Percentiles rank a stretch among this genome's conserved stretches.
Conservation (phyloP, 805 yeast genomes). For the Starmerella floris region DNA sequence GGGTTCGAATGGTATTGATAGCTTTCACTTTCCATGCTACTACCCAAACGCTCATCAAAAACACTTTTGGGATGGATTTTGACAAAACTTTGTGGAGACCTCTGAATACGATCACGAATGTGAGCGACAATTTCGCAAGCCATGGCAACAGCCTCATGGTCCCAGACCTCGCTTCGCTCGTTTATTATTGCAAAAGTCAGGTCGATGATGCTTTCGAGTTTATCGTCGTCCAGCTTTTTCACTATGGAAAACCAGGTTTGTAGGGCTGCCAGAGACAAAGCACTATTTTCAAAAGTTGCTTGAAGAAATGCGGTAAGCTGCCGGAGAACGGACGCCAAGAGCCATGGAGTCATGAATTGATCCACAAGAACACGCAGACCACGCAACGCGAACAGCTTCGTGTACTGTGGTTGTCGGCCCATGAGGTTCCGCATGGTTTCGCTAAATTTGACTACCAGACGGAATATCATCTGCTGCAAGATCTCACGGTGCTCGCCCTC, state of each 20-base stretch:
- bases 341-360: slow-evolving; percentile 4
- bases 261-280: slow-evolving; percentile 48
- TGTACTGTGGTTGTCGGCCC: slow-evolving; percentile 59
- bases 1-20: not conserved
- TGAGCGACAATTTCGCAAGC: slow-evolving; percentile 8
- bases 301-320: slow-evolving; percentile 80
- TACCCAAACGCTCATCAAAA: not conserved
- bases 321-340: slow-evolving; percentile 14
- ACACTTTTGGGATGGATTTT: slow-evolving; percentile 11
- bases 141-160: slow-evolving; percentile 29
- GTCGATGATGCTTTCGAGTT: slow-evolving; percentile 42
- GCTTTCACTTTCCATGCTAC: not conserved
- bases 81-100: not conserved
- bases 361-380: slow-evolving; percentile 57
- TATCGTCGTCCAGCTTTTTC: slow-evolving; percentile 40
- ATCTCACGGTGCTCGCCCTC: slow-evolving; percentile 6
- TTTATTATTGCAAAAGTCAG: slow-evolving; percentile 58
- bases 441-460: slow-evolving; percentile 50
- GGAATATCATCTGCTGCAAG: slow-evolving; percentile 15
- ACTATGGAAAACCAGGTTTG: slow-evolving; percentile 57
- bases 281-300: slow-evolving; percentile 52
- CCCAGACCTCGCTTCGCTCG: slow-evolving; percentile 38
- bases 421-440: slow-evolving; percentile 62
- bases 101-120: not conserved
- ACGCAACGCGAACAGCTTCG: slow-evolving; percentile 40